Evolutionary conservation across 2,329 filamentous ascomycete genomes (phyloP).

Genomic region (Ophiocordyceps camponoti-floridani): DNA sequence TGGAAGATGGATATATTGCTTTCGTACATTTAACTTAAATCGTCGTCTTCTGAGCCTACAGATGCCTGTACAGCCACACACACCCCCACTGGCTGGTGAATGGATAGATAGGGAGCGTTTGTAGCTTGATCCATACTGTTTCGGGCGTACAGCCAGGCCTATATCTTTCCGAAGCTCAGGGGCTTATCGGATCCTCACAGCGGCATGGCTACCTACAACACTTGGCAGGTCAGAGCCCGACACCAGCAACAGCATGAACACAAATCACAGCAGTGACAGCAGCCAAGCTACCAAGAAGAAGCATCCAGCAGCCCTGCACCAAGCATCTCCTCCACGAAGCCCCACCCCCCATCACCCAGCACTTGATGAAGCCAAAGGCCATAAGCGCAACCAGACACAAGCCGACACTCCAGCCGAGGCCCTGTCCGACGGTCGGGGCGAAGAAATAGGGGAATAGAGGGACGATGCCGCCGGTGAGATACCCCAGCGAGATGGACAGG

Average conservation of each 20-base stretch:
- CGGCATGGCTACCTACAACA: neutral
- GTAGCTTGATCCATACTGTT: too few species aligned
- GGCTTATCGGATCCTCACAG: too few species aligned
- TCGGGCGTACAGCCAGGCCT: too few species aligned
- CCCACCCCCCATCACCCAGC: conserved; percentile 13
- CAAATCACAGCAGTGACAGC: conserved; percentile 13
- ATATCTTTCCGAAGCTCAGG: too few species aligned
- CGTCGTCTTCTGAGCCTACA: too few species aligned
- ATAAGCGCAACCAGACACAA: conserved; percentile 37
- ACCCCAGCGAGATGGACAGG: conserved; percentile 41
- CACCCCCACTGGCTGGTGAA: too few species aligned
- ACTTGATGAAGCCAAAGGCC: conserved; percentile 37
- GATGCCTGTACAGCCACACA: too few species aligned
- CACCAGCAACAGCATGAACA: conserved; percentile 9
- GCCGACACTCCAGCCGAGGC: conserved; percentile 33
- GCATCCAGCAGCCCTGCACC: conserved; percentile 15
- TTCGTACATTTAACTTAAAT: neutral
- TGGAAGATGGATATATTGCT: neutral
- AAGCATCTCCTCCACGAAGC: conserved; percentile 6
- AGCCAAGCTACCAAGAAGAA: conserved; percentile 15
- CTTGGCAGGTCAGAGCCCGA: neutral
- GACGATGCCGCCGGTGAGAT: conserved; percentile 43
- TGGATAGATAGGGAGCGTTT: neutral
- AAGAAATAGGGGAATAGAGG: conserved; percentile 47
- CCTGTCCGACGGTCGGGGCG: conserved; percentile 15